Percentiles rank a stretch among this genome's conserved stretches.
These are phyloP conservation scores for Phytophthora fragariaefolia DNA, from an alignment of 352 stramenopile species.

Conservation along the genomic window DNA sequence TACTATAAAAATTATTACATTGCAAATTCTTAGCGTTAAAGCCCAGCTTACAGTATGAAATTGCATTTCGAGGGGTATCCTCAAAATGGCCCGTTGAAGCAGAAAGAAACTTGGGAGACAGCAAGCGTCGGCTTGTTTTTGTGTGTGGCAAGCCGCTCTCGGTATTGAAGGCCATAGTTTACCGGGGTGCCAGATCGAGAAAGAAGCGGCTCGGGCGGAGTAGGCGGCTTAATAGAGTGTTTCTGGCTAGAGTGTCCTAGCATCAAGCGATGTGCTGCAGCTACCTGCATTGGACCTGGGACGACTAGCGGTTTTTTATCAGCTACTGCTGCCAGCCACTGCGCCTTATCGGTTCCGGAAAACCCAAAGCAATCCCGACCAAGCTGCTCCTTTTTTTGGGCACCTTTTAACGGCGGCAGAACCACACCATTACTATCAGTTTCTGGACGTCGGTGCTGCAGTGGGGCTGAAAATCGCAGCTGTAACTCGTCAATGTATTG, in stretches of 20 bases:
- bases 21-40: too few species aligned
- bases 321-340: slow-evolving; percentile 43
- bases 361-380: slow-evolving; percentile 85
- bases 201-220: slow-evolving; percentile 59
- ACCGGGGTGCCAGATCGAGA: slow-evolving; percentile 55
- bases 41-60: too few species aligned
- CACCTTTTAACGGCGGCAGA: slow-evolving; percentile 64
- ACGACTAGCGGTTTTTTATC: slow-evolving; percentile 73
- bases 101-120: slow-evolving; percentile 84
- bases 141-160: slow-evolving; percentile 70
- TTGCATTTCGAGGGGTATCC: too few species aligned
- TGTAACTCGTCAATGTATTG: slow-evolving; percentile 83
- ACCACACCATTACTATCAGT: slow-evolving; percentile 40
- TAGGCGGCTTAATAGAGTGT: slow-evolving; percentile 76
- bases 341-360: slow-evolving; percentile 78
- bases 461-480: slow-evolving; percentile 75
- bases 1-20: slow-evolving; percentile 1
- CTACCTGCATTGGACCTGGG: slow-evolving; percentile 73
- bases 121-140: slow-evolving; percentile 83
- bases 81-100: slow-evolving; percentile 42
- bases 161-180: slow-evolving; percentile 82
- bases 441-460: slow-evolving; percentile 73
- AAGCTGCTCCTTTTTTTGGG: slow-evolving; percentile 55
- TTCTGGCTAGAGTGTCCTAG: slow-evolving; percentile 87
- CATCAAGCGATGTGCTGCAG: slow-evolving; percentile 83